Evolutionary conservation across 495 filamentous ascomycete species (phyloP).

Genomic region (Immersiella caudata): DNA sequence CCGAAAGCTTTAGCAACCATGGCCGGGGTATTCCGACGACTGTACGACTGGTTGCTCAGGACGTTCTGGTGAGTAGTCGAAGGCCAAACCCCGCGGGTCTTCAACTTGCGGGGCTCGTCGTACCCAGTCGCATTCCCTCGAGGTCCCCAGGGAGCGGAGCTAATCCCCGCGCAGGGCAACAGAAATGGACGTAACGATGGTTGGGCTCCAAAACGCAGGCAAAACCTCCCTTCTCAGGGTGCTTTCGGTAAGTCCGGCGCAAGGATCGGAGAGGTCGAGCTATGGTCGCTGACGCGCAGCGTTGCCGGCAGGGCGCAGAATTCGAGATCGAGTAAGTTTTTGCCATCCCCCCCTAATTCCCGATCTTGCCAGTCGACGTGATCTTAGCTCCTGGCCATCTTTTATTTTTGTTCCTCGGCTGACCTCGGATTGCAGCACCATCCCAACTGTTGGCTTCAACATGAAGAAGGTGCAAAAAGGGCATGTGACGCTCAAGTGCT

Average conservation of each 20-base stretch:
- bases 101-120: slow-evolving; percentile 20
- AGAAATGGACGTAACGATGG: slow-evolving; percentile 99
- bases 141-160: slow-evolving; percentile 14
- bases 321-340: slow-evolving; percentile 94
- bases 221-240: slow-evolving; percentile 95
- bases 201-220: slow-evolving; percentile 96
- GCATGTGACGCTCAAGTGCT: slow-evolving; percentile 98
- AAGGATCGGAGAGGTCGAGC: background rate
- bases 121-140: slow-evolving; percentile 24
- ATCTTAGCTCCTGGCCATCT: slow-evolving; percentile 20
- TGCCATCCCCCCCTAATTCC: slow-evolving; percentile 13
- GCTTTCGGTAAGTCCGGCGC: slow-evolving; percentile 70
- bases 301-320: slow-evolving; percentile 76
- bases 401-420: slow-evolving; percentile 38
- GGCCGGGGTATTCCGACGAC: slow-evolving; percentile 68
- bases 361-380: slow-evolving; percentile 14
- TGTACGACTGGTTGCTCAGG: slow-evolving; percentile 98
- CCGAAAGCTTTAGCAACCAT: slow-evolving; percentile 25
- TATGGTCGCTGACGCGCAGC: slow-evolving; percentile 19
- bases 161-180: slow-evolving; percentile 71
- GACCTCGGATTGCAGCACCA: slow-evolving; percentile 70
- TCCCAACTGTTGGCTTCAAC: slow-evolving; percentile 98
- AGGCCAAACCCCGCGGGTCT: slow-evolving; percentile 10
- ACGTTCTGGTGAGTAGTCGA: slow-evolving; percentile 86
- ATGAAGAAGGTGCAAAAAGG: slow-evolving; percentile 98